A percentile compares a stretch with the other conserved stretches of the same genome.
Conservation (phyloP, 1,284 basidiomycete species). For the Cutaneotrichosporon dermatis region DNA sequence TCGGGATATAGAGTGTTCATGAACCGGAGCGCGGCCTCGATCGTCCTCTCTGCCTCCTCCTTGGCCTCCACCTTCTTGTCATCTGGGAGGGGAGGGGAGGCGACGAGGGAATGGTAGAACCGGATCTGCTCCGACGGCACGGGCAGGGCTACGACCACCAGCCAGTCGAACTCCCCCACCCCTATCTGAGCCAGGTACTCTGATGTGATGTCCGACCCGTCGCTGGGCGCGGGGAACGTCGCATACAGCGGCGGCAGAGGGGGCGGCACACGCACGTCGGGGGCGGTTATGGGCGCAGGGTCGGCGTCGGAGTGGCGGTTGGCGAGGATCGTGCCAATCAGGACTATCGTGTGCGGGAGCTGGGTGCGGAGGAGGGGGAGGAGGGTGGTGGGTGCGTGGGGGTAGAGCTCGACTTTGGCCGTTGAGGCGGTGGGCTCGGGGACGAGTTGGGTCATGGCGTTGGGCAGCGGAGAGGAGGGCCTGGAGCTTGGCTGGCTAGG, state of each 20-base stretch:
- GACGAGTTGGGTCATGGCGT: too few species aligned
- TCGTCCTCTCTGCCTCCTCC: background rate
- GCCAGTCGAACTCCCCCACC: slow-evolving; percentile 14
- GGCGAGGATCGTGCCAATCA: slow-evolving; percentile 16
- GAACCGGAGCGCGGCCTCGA: slow-evolving; percentile 2
- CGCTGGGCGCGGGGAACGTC: slow-evolving; percentile 7
- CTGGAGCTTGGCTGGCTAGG: too few species aligned
- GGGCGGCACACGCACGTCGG: background rate
- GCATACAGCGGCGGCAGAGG: slow-evolving; percentile 7
- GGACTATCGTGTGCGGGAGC: slow-evolving; percentile 18
- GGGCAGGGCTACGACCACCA: slow-evolving; percentile 21
- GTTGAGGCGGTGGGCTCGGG: background rate
- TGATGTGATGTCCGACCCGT: background rate
- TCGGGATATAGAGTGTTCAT: background rate
- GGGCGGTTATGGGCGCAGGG: background rate
- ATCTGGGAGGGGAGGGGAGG: background rate
- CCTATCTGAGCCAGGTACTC: background rate
- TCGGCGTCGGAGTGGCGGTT: background rate
- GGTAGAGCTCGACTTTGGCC: slow-evolving; percentile 9
- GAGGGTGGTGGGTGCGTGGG: slow-evolving; percentile 16
- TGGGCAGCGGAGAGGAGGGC: too few species aligned
- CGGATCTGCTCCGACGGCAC: slow-evolving; percentile 22
- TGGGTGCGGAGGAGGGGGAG: slow-evolving; percentile 18
- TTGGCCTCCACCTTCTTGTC: background rate
- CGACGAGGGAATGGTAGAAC: slow-evolving; percentile 20